Evolutionary conservation across 1,139 yeast genomes (phyloP), one percentile per base, ranked within the genome.

Genomic region (Oligophagozyma castellii): DNA sequence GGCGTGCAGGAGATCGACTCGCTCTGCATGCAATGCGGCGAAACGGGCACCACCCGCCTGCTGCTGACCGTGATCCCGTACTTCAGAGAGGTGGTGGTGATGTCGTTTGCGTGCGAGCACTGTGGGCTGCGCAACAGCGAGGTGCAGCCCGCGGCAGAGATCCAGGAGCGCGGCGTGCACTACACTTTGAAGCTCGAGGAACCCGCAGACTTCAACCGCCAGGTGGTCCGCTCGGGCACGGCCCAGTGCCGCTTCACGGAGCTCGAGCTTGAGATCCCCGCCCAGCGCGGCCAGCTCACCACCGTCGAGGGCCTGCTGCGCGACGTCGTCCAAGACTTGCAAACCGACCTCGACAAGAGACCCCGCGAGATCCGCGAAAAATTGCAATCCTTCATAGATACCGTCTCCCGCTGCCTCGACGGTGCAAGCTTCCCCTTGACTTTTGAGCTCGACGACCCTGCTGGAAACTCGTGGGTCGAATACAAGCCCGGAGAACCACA

Each of bases 391-490:
- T 70, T 65, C 33, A 60, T 81, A 16, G 64, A 66, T 15, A 89
- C 83, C 34, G 73, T 73, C 34, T 69, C 68, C 32, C 72, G 68
- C 21, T 66, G 70, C 10, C 58, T 84, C 35, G n/a, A n/a, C n/a
- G n/a, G n/a, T n/a, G n/a, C n/a, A n/a, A n/a, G n/a, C n/a, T n/a
- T n/a, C n/a, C 98, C 98, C 2, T 52, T 89, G 38, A 80, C 93
- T 0, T 67, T 92, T 30, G 63, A 70, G 12, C 59, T 84, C 12
- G 95, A 86, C 53, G 99, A 89, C 56, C 96, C 98, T 19, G 71
- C 95, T 1, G 99, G 99, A 13, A 89, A 92, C 58, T 86, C 96
- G 2, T 92, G 95, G 94, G 75, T 92, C 33, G 95, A 84, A 52
- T 84, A 69, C 50, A 58, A 70, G 34, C 96, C 96, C 13, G 86